phyloP scores from a whole-genome alignment of 768 basidiomycete species.

The Suillus discolor region DNA sequence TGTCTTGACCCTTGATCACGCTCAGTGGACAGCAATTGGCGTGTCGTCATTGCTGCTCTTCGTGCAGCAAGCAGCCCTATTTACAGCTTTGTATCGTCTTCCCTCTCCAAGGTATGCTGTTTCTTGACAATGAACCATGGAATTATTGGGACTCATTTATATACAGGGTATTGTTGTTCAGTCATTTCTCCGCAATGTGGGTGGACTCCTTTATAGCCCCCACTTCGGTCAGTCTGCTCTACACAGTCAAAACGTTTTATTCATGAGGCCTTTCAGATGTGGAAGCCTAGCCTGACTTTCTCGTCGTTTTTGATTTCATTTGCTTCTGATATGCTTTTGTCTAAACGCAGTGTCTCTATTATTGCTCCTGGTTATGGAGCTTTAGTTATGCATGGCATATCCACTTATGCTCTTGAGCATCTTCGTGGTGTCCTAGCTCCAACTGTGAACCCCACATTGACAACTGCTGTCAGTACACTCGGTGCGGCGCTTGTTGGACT shows the following conservation, averaged over 20 bases:
- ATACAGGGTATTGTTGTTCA: conserved; percentile 65
- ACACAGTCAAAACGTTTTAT: conserved; percentile 4
- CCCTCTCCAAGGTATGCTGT: conserved; percentile 64
- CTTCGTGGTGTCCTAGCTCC: conserved; percentile 60
- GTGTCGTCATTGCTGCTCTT: conserved; percentile 69
- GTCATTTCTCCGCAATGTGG: conserved; percentile 73
- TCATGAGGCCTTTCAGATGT: conserved; percentile 39
- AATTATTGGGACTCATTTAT: conserved; percentile 5
- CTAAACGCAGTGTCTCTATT: conserved; percentile 39
- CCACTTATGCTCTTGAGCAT: conserved; percentile 64
- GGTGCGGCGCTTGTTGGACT: conserved; percentile 66
- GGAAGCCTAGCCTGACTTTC: conserved; percentile 49
- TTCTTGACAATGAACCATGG: not conserved
- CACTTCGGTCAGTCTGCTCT: conserved; percentile 43
- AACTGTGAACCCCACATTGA: conserved; percentile 57
- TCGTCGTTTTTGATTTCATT: conserved; percentile 57
- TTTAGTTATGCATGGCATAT: conserved; percentile 56
- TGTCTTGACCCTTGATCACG: conserved; percentile 14
- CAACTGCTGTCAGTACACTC: conserved; percentile 56
- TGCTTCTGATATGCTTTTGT: conserved; percentile 52
- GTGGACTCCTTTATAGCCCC: conserved; percentile 53
- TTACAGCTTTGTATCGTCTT: conserved; percentile 69
- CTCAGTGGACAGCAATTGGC: conserved; percentile 71
- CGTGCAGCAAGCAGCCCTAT: conserved; percentile 66
- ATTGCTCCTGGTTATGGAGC: conserved; percentile 69